Conservation (phyloP, 768 basidiomycete species). For the Kwoniella europaea region DNA sequence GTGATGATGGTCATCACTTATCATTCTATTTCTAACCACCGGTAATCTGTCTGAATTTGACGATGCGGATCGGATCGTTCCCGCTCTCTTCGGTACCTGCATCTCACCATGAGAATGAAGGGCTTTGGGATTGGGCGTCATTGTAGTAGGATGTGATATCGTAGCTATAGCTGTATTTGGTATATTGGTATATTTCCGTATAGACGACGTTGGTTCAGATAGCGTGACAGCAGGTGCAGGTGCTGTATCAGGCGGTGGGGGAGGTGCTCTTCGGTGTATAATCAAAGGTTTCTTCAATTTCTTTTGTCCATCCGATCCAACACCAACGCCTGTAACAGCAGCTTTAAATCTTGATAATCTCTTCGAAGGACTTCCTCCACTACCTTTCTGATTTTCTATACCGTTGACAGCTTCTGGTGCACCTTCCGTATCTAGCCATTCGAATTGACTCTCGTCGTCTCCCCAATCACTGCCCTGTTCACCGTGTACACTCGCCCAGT, state of each 20-base stretch:
- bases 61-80: conserved; percentile 2
- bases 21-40: not conserved
- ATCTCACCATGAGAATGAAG: not conserved
- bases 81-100: conserved; percentile 8
- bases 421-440: conserved; percentile 50
- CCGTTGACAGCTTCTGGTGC: conserved; percentile 46
- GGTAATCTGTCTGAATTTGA: not conserved
- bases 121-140: conserved; percentile 5
- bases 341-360: conserved; percentile 34
- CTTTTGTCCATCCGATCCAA: conserved; percentile 24
- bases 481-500: conserved; percentile 41
- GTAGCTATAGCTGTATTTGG: not conserved
- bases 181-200: not conserved
- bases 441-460: conserved; percentile 50
- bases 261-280: conserved; percentile 45
- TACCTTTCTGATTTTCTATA: conserved; percentile 10
- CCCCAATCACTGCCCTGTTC: conserved; percentile 55
- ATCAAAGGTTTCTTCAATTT: conserved; percentile 44
- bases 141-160: conserved; percentile 5
- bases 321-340: conserved; percentile 22
- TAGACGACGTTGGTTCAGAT: conserved; percentile 10
- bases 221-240: conserved; percentile 7
- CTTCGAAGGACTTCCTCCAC: conserved; percentile 37
- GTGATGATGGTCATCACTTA: not conserved
- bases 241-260: conserved; percentile 35